Evolutionary conservation across 2,329 filamentous ascomycete genomes (phyloP).

Genomic region (Chaetomium sp.): DNA sequence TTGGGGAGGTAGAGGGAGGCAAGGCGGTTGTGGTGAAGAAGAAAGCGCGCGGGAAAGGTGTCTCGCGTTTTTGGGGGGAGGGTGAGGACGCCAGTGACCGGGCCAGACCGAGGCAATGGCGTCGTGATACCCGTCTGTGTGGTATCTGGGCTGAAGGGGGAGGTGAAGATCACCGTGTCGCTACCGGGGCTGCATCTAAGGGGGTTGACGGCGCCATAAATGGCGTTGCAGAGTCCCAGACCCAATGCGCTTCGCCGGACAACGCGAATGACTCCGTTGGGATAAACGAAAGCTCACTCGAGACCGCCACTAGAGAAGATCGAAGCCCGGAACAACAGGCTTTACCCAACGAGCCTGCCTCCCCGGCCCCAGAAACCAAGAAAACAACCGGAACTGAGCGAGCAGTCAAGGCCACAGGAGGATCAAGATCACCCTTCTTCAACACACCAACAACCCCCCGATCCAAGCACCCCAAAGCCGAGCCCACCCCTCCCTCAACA

Average conservation of each 20-base stretch:
- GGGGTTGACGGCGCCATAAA: neutral
- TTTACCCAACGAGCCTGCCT: neutral
- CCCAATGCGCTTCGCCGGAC: neutral
- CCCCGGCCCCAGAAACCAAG: neutral
- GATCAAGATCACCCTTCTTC: constrained; percentile 43
- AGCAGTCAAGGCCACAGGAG: constrained; percentile 31
- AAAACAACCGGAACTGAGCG: neutral
- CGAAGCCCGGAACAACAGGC: neutral
- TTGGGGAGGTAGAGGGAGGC: neutral
- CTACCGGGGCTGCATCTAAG: neutral
- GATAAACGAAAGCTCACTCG: neutral
- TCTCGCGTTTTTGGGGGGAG: constrained; percentile 29
- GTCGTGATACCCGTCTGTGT: neutral
- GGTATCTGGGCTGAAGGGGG: neutral
- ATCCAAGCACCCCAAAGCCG: neutral
- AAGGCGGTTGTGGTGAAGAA: neutral
- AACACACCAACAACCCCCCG: constrained; percentile 1
- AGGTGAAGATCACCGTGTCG: neutral
- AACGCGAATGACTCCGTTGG: neutral
- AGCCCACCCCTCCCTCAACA: constrained; percentile 17
- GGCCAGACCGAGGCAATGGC: neutral
- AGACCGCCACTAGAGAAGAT: neutral
- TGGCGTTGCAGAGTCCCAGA: neutral
- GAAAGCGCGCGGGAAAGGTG: neutral
- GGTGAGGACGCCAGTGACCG: neutral